phyloP scores from a whole-genome alignment of 768 basidiomycete species.

The Lepiota subincarnata region DNA sequence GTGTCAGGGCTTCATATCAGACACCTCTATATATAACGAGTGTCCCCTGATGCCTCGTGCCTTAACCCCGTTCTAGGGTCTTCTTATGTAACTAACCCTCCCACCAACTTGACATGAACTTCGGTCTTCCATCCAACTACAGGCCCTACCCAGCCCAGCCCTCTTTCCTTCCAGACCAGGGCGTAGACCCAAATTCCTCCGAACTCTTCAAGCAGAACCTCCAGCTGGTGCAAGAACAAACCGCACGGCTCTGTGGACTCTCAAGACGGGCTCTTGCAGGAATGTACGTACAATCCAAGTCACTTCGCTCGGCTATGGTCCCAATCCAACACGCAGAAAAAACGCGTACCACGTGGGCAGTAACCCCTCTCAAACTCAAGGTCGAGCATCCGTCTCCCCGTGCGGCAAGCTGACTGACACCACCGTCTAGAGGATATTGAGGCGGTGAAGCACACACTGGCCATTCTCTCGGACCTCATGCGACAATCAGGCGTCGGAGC shows the following conservation, averaged over 20 bases:
- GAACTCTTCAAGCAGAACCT: conserved; percentile 61
- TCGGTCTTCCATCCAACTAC: too few relatives aligned
- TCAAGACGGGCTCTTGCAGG: conserved; percentile 45
- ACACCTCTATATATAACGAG: too few relatives aligned
- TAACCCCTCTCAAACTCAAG: conserved; percentile 51
- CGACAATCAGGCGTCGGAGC: conserved; percentile 64
- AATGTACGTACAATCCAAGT: conserved; percentile 39
- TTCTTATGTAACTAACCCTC: too few relatives aligned
- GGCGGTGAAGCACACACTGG: conserved; percentile 48
- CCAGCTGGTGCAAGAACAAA: conserved; percentile 42
- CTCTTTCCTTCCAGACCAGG: conserved; percentile 18
- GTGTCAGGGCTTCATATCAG: not conserved
- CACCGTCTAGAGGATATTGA: conserved; percentile 38
- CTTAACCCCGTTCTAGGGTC: too few relatives aligned
- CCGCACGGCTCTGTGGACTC: conserved; percentile 43
- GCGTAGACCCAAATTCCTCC: conserved; percentile 53
- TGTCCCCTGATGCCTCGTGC: too few relatives aligned
- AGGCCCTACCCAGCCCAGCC: too few relatives aligned
- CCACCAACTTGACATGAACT: too few relatives aligned
- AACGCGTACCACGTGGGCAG: conserved; percentile 56
- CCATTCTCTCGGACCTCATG: conserved; percentile 43
- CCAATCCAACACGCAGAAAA: conserved; percentile 33
- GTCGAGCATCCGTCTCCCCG: conserved; percentile 25
- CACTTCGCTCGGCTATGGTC: not conserved
- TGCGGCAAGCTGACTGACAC: not conserved